These are phyloP conservation scores for Flaveria sonorensis DNA, from an alignment of 129 eudicot genomes.

Conservation along the genomic window DNA sequence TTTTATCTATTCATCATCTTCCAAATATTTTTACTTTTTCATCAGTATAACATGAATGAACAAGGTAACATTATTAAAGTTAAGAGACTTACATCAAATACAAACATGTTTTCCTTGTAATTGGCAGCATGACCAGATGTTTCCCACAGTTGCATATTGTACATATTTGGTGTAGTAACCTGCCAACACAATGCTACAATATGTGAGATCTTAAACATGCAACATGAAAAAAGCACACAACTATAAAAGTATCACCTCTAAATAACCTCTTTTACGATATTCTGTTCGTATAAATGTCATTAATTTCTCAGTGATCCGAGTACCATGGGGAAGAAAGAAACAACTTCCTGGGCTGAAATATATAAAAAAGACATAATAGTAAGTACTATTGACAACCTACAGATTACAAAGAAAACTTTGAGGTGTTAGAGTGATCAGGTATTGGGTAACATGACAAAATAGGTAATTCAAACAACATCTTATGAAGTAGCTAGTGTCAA, in stretches of 20 bases:
- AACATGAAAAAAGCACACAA: not conserved
- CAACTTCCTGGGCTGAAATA: constrained; percentile 89
- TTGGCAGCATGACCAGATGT: constrained; percentile 97
- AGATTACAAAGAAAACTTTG: not conserved
- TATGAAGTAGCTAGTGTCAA: not conserved
- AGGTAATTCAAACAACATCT: not conserved
- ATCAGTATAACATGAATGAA: not conserved
- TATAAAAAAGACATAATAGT: constrained; percentile 13
- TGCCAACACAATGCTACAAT: constrained; percentile 32
- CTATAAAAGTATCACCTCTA: constrained; percentile 50
- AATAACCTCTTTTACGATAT: constrained; percentile 78
- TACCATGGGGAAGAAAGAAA: constrained; percentile 88
- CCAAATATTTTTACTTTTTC: not conserved
- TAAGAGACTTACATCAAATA: constrained; percentile 61
- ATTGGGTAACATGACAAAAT: not conserved
- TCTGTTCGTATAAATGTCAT: constrained; percentile 58
- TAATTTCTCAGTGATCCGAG: constrained; percentile 71
- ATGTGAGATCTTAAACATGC: constrained; percentile 16
- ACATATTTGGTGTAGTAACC: constrained; percentile 89
- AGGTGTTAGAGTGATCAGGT: not conserved
- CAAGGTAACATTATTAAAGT: not conserved
- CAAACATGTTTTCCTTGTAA: constrained; percentile 93
- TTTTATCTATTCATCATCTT: constrained; percentile 5
- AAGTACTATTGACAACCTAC: not conserved
- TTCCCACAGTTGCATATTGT: constrained; percentile 96